Base-by-base conservation (phyloP, 75 land plant genomes). In the Gnetum montanum region DNA sequence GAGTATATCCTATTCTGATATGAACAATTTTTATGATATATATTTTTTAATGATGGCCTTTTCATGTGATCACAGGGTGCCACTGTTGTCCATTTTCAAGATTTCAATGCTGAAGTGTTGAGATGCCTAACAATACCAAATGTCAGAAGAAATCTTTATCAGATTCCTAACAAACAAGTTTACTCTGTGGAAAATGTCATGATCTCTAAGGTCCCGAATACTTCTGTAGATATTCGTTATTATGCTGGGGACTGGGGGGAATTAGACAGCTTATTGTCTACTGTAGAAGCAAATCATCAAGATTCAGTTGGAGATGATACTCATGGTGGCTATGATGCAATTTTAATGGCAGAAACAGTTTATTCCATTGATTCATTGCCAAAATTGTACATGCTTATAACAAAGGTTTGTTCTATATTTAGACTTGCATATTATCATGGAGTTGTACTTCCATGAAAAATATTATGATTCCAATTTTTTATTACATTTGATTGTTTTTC, bases 221-320 rank as follows among this genome's bases (percentile, higher is more conserved):
- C 43, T 8, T 22, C 55, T 31, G 20, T 77, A 43, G 82, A 80
- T 58, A 31, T 90, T 46, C 83, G 81, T 26, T 95, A 67, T 62
- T 95, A 80, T 79, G 91, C 97, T 67, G 99, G 99, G 34, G 97
- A 95, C 46, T 95, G 99, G 99, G 76, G 75, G 61, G 82, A 86
- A 49, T 51, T 86, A 7, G 68, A 81, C 61, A 28, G 60, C 43
- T 36, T 94, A 23, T 34, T 65, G 24, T 65, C 68, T 23, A 3
- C 46, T 3, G 64, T 28, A 10, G 22, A 24, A 11, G 27, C 63
- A 31, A 47, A 40, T 29, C 23, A 40, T 28, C 31, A 18, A 6
- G 46, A 59, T 55, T 63, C 64, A 34, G 23, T 20, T 16, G 55
- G 36, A 20, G 26, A 53, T 34, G 37, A 10, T 33, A 48, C 34